Conservation (phyloP, 1,284 basidiomycete genomes). For the Ceratobasidium sp. region DNA sequence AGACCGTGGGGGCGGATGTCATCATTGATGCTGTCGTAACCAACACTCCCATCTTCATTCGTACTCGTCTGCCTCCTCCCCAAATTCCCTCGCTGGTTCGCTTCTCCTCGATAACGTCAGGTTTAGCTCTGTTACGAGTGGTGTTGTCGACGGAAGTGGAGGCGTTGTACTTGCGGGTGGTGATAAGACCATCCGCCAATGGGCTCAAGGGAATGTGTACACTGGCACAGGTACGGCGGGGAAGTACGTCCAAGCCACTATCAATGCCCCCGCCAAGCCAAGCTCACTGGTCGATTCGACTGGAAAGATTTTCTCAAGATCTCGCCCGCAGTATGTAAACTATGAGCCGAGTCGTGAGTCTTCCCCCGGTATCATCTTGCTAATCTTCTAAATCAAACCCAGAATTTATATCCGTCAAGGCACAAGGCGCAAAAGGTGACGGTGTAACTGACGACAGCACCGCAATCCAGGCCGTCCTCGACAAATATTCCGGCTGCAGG, state of each 20-base stretch:
- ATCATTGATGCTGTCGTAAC: slow-evolving; percentile 71
- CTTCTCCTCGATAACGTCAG: slow-evolving; percentile 60
- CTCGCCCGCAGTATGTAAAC: slow-evolving; percentile 75
- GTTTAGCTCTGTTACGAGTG: slow-evolving; percentile 50
- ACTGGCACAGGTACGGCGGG: slow-evolving; percentile 62
- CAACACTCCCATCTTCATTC: slow-evolving; percentile 59
- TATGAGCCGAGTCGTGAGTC: slow-evolving; percentile 65
- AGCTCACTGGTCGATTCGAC: slow-evolving; percentile 67
- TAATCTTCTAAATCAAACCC: slow-evolving; percentile 17
- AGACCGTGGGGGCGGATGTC: slow-evolving; percentile 69
- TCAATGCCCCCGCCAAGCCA: slow-evolving; percentile 67
- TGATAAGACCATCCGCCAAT: slow-evolving; percentile 67
- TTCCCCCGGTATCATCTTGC: neutral
- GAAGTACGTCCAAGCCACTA: slow-evolving; percentile 66
- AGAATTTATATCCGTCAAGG: slow-evolving; percentile 73
- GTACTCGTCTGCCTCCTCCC: slow-evolving; percentile 66
- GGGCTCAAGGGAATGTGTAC: slow-evolving; percentile 76
- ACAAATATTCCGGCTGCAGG: slow-evolving; percentile 77
- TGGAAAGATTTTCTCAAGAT: slow-evolving; percentile 73
- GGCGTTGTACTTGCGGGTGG: slow-evolving; percentile 64
- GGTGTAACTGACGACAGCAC: slow-evolving; percentile 80
- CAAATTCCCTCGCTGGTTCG: slow-evolving; percentile 64
- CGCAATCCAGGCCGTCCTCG: slow-evolving; percentile 72
- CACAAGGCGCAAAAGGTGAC: slow-evolving; percentile 78
- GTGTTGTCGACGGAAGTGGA: slow-evolving; percentile 65